A percentile compares a stretch with the other conserved stretches of the same genome.
These are phyloP conservation scores for Calycina marina DNA, from an alignment of 2,329 filamentous ascomycete species.

Conservation along the genomic window DNA sequence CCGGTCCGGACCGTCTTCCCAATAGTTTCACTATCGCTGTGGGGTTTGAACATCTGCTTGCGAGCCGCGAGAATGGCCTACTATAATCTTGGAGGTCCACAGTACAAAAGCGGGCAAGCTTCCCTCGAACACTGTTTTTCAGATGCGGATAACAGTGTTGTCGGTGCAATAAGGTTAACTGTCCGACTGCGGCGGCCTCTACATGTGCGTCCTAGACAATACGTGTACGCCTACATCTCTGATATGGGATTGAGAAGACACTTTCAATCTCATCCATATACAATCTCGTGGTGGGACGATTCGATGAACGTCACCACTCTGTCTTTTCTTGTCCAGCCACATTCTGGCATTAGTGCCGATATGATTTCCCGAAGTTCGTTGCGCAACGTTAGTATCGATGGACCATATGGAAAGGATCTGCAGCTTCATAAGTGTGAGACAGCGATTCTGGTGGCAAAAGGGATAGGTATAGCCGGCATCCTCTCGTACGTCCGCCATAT, in stretches of 20 bases:
- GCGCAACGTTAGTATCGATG: slow-evolving; percentile 4
- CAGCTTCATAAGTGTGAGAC: slow-evolving; percentile 8
- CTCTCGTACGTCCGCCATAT: slow-evolving; percentile 6
- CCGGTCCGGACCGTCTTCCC: neutral
- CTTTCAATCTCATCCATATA: slow-evolving; percentile 4
- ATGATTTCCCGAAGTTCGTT: neutral
- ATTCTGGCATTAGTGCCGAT: slow-evolving; percentile 1
- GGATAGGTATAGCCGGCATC: slow-evolving; percentile 12
- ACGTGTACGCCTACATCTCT: slow-evolving; percentile 2
- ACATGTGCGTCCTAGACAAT: slow-evolving; percentile 1
- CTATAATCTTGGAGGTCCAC: too few species aligned
- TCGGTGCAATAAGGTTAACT: neutral
- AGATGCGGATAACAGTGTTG: neutral
- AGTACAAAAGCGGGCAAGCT: neutral
- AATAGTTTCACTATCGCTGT: slow-evolving; percentile 2
- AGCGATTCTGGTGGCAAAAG: slow-evolving; percentile 10
- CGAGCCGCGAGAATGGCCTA: neutral
- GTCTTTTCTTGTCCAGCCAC: slow-evolving; percentile 5
- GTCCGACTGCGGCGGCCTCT: neutral
- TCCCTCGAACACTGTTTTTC: neutral
- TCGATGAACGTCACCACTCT: slow-evolving; percentile 1
- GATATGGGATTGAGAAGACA: neutral
- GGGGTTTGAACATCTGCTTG: slow-evolving; percentile 1
- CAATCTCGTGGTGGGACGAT: slow-evolving; percentile 7
- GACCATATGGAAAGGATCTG: slow-evolving; percentile 9